Evolutionary conservation across 2,329 filamentous ascomycete genomes (phyloP).

Genomic region (Stagonosporopsis vannaccii): DNA sequence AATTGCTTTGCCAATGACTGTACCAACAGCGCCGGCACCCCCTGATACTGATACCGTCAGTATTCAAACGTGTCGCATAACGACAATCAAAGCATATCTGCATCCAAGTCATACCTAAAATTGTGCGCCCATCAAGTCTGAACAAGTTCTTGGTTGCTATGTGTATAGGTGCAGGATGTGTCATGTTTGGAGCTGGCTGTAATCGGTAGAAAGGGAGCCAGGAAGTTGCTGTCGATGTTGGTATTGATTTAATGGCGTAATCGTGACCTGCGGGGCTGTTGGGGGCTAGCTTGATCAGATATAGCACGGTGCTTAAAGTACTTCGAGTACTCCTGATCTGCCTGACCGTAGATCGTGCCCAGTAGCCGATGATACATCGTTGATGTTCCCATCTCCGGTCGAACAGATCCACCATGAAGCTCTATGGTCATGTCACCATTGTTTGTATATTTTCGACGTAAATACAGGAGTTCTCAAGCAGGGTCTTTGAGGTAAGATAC

Average conservation of each 20-base stretch:
- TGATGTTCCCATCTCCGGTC: no score
- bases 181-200: conserved; percentile 14
- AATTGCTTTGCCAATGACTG: conserved; percentile 30
- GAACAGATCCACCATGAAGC: no score
- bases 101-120: conserved; percentile 25
- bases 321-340: no score
- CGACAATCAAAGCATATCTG: not conserved
- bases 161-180: conserved; percentile 24
- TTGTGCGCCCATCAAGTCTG: conserved; percentile 31
- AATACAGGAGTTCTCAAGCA: not conserved
- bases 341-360: no score
- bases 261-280: not conserved
- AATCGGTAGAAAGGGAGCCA: no score
- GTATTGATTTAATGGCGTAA: not conserved
- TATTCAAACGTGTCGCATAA: not conserved
- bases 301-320: no score
- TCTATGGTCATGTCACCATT: no score
- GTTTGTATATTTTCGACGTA: no score
- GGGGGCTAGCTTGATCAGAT: not conserved
- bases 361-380: no score
- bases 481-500: not conserved
- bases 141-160: conserved; percentile 32
- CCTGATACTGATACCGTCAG: conserved; percentile 34
- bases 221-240: not conserved
- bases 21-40: conserved; percentile 37